Evolutionary conservation across 192 early-diverging fungal genomes (phyloP), one percentile per base, ranked within the genome.

Genomic region (Diversispora epigaea): DNA sequence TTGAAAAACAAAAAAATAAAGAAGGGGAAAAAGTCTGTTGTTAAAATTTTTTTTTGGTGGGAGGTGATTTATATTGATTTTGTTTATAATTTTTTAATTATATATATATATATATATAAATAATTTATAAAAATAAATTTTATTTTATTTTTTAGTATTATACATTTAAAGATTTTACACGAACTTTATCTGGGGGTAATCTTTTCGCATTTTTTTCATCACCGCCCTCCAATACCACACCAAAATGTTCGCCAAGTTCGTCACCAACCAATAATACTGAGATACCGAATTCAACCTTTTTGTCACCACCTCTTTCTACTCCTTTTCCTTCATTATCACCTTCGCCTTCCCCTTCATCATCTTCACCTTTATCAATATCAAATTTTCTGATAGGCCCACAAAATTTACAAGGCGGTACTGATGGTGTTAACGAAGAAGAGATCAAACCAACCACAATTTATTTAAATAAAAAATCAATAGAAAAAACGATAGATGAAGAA

Each of bases 191-290:
- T 6, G 72, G 72, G 19, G 39, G 45, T 50, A 62, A 74, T 43
- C 57, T 64, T 40, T 60, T 74, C 21, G 52, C 72, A n/a, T 64
- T 52, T 64, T 74, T 74, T 54, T 64, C 72, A 25, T 21, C 46
- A 22, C 6, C 47, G 12, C 41, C 49, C 4, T 64, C 32, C 14
- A 60, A 52, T 14, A 64, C 45, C 44, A 50, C 46, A 14, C 17
- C 41, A 52, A 10, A 50, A 19, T 6, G 4, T 22, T 19, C 57
- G 2, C 41, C 22, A 4, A 19, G 22, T 43, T n/a, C 10, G 8
- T 19, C 70, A 0, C 56, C 43, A 46, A 15, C 43, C n/a, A 10
- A 40, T 44, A 10, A 19, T 32, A 32, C 25, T 1, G 25, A 32
- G 3, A 50, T 15, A 50, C 0, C 49, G 10, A 15, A 9, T 12